Evolutionary conservation across 2,329 filamentous ascomycete genomes (phyloP), one percentile per base, ranked within the genome.

Genomic region (Amesomyces nigricolor): DNA sequence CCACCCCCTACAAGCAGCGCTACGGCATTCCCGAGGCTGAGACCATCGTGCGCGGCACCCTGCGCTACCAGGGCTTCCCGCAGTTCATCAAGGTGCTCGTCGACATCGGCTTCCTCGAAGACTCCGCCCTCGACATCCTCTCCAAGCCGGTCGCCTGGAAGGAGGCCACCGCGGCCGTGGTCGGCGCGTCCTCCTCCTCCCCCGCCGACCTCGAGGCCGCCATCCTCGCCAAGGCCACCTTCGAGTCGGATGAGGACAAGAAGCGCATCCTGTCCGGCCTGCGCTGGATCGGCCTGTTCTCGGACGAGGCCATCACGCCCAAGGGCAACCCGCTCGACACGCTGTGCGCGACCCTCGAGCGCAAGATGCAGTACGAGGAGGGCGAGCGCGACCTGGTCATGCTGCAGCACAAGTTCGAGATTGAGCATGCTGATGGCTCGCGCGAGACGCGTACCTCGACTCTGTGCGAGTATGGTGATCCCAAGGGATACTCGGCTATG

Each of bases 21-120:
- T 96, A 96, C 81, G 75, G 83, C 72, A 96, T 96, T 67, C 91
- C 91, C 50, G 92, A 97, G 76, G 90, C 89, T 13, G 74, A 95
- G 73, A 96, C 89, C 50, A 83, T 96, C 66, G 78, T 96, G 70
- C 63, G 66, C 44, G 67, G 88, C 60, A 95, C 91, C 30, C 81
- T 96, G 37, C 80, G 92, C 63, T 97, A 94, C 77, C 79, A 83
- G 63, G 91, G 92, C 44, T 96, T 96, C 81, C 91, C 91, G 2
- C 83, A 95, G 71, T 92, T 96, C 73, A 82, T 96, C 75, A 87
- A 87, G 70, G 82, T 86, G 26, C 83, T 97, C 10, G 90, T 95
- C 58, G 88, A 96, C 69, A 88, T 91, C 58, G 91, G 90, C 62
- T 96, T 96, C 82, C 81, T 97, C 47, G 82, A 78, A 53, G 89